A percentile compares a stretch with the other conserved stretches of the same genome.
Conservation (phyloP, 352 stramenopile genomes). For the Pythium scleroteichum region DNA sequence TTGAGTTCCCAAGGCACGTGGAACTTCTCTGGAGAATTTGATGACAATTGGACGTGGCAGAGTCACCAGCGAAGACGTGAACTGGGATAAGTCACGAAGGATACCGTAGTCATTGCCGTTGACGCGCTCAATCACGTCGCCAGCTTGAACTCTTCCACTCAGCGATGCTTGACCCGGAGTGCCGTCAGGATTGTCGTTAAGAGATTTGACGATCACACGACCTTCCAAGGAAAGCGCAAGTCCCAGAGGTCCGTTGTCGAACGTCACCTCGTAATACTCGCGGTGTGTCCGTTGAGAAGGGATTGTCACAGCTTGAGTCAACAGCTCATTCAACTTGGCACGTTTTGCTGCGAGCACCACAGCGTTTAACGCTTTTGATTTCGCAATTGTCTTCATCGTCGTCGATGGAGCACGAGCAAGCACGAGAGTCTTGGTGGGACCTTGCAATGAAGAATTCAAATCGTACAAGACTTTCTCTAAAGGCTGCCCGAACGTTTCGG, state of each 20-base stretch:
- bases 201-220: constrained; percentile 74
- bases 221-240: constrained; percentile 72
- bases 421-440: constrained; percentile 7
- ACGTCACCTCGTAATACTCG: constrained; percentile 56
- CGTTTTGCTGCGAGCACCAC: constrained; percentile 4
- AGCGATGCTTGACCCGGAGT: constrained; percentile 70
- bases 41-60: constrained; percentile 70
- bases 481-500: constrained; percentile 29
- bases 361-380: constrained; percentile 5
- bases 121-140: constrained; percentile 76
- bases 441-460: constrained; percentile 29
- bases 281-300: constrained; percentile 7
- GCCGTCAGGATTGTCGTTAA: constrained; percentile 71
- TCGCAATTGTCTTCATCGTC: constrained; percentile 7
- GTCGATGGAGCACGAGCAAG: constrained; percentile 18
- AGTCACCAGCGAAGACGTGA: constrained; percentile 68
- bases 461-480: constrained; percentile 34
- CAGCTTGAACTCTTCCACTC: constrained; percentile 54
- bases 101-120: constrained; percentile 66
- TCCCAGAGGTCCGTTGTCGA: constrained; percentile 68
- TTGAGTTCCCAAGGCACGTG: neutral
- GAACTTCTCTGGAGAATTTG: constrained; percentile 50
- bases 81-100: constrained; percentile 77
- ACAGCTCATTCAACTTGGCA: constrained; percentile 13
- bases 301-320: constrained; percentile 14